Percentiles rank a stretch among this genome's conserved stretches.
phyloP scores from a whole-genome alignment of 2,329 filamentous ascomycete species.

The Ophiocordyceps australis region DNA sequence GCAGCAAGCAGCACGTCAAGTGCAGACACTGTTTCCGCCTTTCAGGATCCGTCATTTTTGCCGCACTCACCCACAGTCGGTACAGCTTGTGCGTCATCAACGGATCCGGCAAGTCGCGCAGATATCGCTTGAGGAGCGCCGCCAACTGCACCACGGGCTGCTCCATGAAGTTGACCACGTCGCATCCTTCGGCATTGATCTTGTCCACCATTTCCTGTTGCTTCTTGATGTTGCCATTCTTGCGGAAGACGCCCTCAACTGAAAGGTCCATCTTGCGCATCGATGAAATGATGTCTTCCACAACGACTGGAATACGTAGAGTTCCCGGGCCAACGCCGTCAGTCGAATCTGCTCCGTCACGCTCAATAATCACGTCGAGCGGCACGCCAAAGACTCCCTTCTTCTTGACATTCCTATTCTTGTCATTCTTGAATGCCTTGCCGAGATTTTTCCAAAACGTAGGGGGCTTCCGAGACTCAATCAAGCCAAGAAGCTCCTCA shows the following conservation, averaged over 20 bases:
- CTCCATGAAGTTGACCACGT: conserved; percentile 68
- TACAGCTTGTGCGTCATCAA: conserved; percentile 92
- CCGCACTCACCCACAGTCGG: conserved; percentile 72
- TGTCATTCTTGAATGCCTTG: conserved; percentile 85
- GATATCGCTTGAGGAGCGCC: conserved; percentile 84
- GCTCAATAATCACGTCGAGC: conserved; percentile 75
- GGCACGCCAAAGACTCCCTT: conserved; percentile 88
- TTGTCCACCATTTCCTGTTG: conserved; percentile 70
- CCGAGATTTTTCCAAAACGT: conserved; percentile 98
- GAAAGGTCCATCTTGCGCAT: conserved; percentile 99
- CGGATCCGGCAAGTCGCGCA: conserved; percentile 86
- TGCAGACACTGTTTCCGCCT: conserved; percentile 75
- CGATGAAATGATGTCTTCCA: conserved; percentile 86
- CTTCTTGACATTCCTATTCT: conserved; percentile 61
- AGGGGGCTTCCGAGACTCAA: conserved; percentile 73
- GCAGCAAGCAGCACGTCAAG: conserved; percentile 77
- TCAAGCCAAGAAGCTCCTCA: conserved; percentile 80
- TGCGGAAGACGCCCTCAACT: conserved; percentile 94
- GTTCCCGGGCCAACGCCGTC: conserved; percentile 88
- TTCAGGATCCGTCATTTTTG: conserved; percentile 69
- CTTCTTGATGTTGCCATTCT: conserved; percentile 96
- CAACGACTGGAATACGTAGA: conserved; percentile 74
- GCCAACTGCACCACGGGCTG: conserved; percentile 90
- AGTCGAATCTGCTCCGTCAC: conserved; percentile 92
- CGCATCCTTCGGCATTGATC: conserved; percentile 73